Evolutionary conservation across 495 filamentous ascomycete species (phyloP), one percentile per base, ranked within the genome.

Genomic region (Xylaria scruposa): DNA sequence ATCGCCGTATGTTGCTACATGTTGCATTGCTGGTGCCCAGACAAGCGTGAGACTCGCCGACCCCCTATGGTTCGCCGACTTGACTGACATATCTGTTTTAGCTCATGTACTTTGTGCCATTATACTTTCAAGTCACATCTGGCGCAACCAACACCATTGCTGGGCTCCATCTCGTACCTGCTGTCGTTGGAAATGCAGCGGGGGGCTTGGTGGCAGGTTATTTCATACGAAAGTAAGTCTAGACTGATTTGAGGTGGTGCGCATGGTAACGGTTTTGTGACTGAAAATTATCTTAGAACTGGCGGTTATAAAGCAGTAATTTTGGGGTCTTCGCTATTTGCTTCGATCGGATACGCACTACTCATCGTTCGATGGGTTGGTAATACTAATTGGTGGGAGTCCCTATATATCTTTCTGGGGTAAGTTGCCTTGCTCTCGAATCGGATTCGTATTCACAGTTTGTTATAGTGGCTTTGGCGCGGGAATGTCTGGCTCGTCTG

Each of bases 61-160:
- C 0, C 3, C 51, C 61, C 8, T 24, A 19, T 59, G 17, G 10
- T 33, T 46, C 12, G 17, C 17, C 8, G 1, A 51, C 46, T 24
- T 54, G 21, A 53, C 67, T 74, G 6, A 76, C 71, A 24, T 53
- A n/a, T n/a, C 26, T 1, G 51, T 64, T 44, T 13, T 59, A 85
- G 84, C 75, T 89, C 68, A 88, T 89, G 85, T 85, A 85, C 54
- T 81, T 82, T n/a, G 86, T 92, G 0, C 91, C 91, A 0, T 79
- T 93, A 0, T 93, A 93, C 76, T 93, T 92, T 74, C 89, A 91
- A 72, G 85, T 91, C n/a, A 91, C 89, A 0, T 73, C 81, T 4
- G 76, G 82, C 0, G 84, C 84, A 6, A 89, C 88, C 10, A 85
- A 86, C 65, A 88, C 90, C 1, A 75, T 79, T 0, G 86, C 90